Evolutionary conservation across 352 stramenopile genomes (phyloP), one percentile per base, ranked within the genome.

Genomic region (Globisporangium cylindrosporum): DNA sequence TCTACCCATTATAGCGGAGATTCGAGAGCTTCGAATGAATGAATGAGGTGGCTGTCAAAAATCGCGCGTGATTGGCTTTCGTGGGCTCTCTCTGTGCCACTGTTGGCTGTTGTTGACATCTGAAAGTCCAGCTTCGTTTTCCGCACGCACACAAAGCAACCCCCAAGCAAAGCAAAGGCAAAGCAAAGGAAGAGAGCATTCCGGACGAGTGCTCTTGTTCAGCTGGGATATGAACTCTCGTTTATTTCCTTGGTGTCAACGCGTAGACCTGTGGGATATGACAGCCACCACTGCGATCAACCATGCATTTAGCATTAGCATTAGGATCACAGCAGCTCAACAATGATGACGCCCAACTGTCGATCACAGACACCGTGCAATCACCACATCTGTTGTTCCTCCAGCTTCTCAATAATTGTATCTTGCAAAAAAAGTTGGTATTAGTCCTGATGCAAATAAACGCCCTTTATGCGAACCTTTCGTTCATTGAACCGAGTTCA

Each of bases 11-110:
- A 59, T 59, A 5, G 4, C 4, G 24, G 25, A 59, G 53, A 59
- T 59, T 59, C 53, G 25, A 59, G 48, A 55, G 48, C 25, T 64
- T 64, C 4, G 29, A 32, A 32, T 32, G 29, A 32, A 32, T 32
- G 6, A 22, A 49, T 22, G 4, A 22, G 43, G 43, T 57, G 51
- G 24, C 49, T 29, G 49, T 29, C 9, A 56, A 56, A 32, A 56
- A 20, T 8, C 36, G 36, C 12, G 41, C 14, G 41, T n/a, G 41
- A n/a, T 20, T 48, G 41, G 41, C 41, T 49, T 46, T 46, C 38
- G 38, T 46, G 38, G 36, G 4, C 36, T 10, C 36, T 41, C 9
- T 3, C 0, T 46, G 38, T 46, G 38, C 1, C 9, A 46, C 43
- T 49, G 36, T 15, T 43, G 36, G 36, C 36, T 15, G 10, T 4